These are phyloP conservation scores for Hirsutella rhossiliensis DNA, from an alignment of 2,329 filamentous ascomycete species.

Conservation along the genomic window DNA sequence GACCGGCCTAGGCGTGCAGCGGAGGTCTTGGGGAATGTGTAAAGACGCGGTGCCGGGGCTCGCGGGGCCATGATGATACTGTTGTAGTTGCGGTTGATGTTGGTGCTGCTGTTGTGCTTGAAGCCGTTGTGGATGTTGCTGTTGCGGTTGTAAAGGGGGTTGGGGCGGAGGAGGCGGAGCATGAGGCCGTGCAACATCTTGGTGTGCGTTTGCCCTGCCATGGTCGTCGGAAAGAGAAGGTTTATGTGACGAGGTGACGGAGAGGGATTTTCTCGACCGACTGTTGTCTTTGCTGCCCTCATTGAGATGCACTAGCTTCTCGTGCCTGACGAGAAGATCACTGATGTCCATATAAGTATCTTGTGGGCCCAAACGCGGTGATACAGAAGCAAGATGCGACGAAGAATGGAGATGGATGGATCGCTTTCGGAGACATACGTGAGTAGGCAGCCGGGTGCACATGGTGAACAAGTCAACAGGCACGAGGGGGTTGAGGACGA, in stretches of 20 bases:
- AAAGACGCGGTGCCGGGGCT: constrained; percentile 20
- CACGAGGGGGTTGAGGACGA: not conserved
- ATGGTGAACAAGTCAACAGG: too few species aligned
- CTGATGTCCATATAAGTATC: constrained; percentile 49
- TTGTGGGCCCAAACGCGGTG: not conserved
- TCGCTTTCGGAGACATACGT: not conserved
- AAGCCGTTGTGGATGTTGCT: too few species aligned
- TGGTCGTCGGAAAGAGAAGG: constrained; percentile 35
- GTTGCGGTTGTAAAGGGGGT: constrained; percentile 3
- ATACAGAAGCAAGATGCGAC: not conserved
- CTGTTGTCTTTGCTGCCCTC: constrained; percentile 42
- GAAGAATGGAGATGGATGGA: not conserved
- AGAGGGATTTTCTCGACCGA: constrained; percentile 38
- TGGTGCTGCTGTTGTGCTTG: constrained; percentile 10
- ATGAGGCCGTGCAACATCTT: not conserved
- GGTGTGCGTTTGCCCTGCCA: not conserved
- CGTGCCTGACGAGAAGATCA: constrained; percentile 50
- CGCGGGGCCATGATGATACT: constrained; percentile 29
- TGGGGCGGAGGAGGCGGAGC: constrained; percentile 1
- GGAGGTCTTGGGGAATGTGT: constrained; percentile 32
- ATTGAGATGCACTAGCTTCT: constrained; percentile 53
- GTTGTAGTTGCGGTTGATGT: constrained; percentile 5
- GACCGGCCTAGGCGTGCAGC: constrained; percentile 29
- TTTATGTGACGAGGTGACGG: constrained; percentile 29
- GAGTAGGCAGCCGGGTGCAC: not conserved